Evolutionary conservation across 257 asterid genomes (phyloP), one percentile per base, ranked within the genome.

Genomic region (Capsicum rhomboideum): DNA sequence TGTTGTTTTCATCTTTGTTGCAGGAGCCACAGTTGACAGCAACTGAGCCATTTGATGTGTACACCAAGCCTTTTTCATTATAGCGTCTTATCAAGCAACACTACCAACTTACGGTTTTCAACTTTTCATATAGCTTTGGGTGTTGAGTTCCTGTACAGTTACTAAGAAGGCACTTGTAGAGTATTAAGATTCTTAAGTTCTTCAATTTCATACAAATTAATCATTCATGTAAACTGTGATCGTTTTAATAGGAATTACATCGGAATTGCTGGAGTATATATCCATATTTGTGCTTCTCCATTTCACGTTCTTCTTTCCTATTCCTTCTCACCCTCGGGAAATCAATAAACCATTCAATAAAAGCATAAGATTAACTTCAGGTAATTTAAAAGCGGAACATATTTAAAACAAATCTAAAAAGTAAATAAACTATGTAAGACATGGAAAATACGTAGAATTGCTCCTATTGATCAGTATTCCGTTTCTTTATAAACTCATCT

Each of bases 1-100:
- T 68, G 17, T 53, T 13, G 26, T 40, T 80, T 55, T 28, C 44
- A 54, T 13, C 26, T 20, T 85, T 58, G 77, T 53, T 85, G 87
- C 97, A 92, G 97, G 97, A 91, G 84, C 97, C 98, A 75, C 98
- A 96, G 63, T 90, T 96, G 16, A 91, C 91, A 82, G 90, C 97
- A 4, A 92, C 89, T 78, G 98, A 93, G 34, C 91, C 92, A 53
- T 96, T 96, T 72, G 98, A 96, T 86, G 91, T 93, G 74, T 93
- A 96, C 75, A 87, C 91, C 20, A 96, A 94, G 86, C 97, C 96
- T 26, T 95, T 95, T 86, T 91, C 95, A 28, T 90, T 95, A 40
- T 95, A 87, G 88, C 78, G 9, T 12, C 66, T 58, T 49, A 23
- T 75, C 42, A 49, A 49, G 81, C 61, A 49, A n/a, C 80, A 72